phyloP scores from a whole-genome alignment of 352 stramenopile species.

The Globisporangium solare region DNA sequence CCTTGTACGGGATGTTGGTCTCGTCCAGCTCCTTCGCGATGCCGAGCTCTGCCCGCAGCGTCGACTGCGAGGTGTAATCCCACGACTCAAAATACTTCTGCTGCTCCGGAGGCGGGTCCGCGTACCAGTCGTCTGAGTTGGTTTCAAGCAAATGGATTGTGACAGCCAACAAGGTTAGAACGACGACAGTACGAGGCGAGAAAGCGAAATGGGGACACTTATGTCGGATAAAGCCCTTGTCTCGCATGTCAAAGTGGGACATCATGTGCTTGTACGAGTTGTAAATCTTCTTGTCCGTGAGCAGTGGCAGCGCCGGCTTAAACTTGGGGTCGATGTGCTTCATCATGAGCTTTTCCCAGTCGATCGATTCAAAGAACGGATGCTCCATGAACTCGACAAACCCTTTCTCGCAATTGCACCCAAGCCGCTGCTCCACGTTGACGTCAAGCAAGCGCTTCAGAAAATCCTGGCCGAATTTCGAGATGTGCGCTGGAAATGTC shows the following conservation, averaged over 20 bases:
- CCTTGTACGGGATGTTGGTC: constrained; percentile 85
- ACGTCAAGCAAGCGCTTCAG: constrained; percentile 81
- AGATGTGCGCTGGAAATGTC: constrained; percentile 54
- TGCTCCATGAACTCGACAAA: constrained; percentile 88
- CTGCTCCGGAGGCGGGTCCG: constrained; percentile 59
- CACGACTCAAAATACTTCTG: constrained; percentile 86
- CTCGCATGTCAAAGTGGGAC: constrained; percentile 79
- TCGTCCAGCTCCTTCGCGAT: constrained; percentile 81
- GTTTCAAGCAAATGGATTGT: neutral
- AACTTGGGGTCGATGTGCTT: constrained; percentile 84
- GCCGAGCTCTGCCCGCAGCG: constrained; percentile 69
- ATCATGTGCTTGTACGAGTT: constrained; percentile 87
- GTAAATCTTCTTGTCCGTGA: constrained; percentile 83
- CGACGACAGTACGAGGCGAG: neutral
- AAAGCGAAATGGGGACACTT: constrained; percentile 22
- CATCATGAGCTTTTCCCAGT: constrained; percentile 87
- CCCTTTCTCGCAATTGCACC: constrained; percentile 64
- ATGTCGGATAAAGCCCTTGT: constrained; percentile 85
- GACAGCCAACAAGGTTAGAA: neutral
- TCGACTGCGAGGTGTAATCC: constrained; percentile 86
- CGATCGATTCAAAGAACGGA: constrained; percentile 80
- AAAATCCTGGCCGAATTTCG: constrained; percentile 68
- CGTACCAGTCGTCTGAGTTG: constrained; percentile 70
- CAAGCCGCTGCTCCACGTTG: constrained; percentile 63
- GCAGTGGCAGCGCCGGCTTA: constrained; percentile 54